These are phyloP conservation scores for Hansenula lynferdii DNA, from an alignment of 1,139 yeast species.

Conservation along the genomic window DNA sequence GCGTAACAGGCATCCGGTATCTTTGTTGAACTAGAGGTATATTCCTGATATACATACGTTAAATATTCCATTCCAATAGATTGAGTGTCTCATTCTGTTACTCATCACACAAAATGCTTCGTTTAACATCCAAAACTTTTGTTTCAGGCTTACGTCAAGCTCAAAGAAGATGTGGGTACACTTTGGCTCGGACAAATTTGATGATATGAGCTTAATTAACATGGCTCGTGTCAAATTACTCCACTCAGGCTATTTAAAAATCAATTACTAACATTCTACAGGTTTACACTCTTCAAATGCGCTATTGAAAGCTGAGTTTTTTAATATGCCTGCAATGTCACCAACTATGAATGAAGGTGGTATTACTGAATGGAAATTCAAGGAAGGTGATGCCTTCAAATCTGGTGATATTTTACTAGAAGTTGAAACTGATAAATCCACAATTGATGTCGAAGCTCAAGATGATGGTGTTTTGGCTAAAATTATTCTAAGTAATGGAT, in stretches of 20 bases:
- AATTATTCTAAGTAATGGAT: slow-evolving; percentile 67
- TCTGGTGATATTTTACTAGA: slow-evolving; percentile 89
- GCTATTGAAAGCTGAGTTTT: slow-evolving; percentile 44
- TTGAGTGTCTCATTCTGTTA: too few species aligned
- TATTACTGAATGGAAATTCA: slow-evolving; percentile 88
- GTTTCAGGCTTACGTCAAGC: background rate
- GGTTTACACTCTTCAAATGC: slow-evolving; percentile 20
- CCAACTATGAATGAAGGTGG: slow-evolving; percentile 99
- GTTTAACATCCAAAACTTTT: slow-evolving; percentile 1
- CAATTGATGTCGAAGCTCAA: slow-evolving; percentile 88
- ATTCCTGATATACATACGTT: background rate
- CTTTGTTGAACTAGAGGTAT: background rate
- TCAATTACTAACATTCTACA: slow-evolving; percentile 4
- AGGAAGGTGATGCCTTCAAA: slow-evolving; percentile 70
- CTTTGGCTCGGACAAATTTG: background rate
- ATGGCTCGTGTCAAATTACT: too few species aligned
- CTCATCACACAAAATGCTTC: background rate
- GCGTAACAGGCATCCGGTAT: background rate
- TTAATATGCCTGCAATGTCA: slow-evolving; percentile 97
- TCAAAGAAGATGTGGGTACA: slow-evolving; percentile 3
- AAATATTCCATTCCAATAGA: too few species aligned
- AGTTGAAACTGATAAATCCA: slow-evolving; percentile 92
- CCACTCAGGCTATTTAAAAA: too few species aligned
- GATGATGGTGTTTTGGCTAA: slow-evolving; percentile 90
- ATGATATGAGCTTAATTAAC: background rate